Conservation (phyloP, 495 filamentous ascomycete genomes). For the Penicillium macrosclerotiorum region DNA sequence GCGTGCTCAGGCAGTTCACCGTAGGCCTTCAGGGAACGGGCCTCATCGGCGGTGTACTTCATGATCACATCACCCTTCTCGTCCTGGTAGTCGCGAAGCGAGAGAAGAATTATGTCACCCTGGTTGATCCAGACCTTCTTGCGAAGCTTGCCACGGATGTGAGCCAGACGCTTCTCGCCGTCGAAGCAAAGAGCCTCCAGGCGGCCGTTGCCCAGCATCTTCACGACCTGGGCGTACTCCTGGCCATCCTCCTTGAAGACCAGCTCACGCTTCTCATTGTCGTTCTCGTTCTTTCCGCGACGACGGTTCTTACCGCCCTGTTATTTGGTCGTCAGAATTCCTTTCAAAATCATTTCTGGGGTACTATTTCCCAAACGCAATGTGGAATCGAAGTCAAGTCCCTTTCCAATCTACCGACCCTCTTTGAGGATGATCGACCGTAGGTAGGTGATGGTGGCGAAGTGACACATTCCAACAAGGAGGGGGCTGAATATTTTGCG, state of each 20-base stretch:
- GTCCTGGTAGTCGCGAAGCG: constrained; percentile 96
- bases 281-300: constrained; percentile 99
- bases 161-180: constrained; percentile 62
- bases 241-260: constrained; percentile 99
- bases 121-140: constrained; percentile 99
- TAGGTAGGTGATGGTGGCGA: constrained; percentile 16
- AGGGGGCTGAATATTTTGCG: constrained; percentile 29
- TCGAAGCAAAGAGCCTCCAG: constrained; percentile 98
- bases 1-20: constrained; percentile 95
- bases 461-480: constrained; percentile 30
- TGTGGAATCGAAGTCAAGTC: not conserved
- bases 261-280: constrained; percentile 98
- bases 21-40: constrained; percentile 89
- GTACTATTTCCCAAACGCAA: not conserved
- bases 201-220: constrained; percentile 98
- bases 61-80: constrained; percentile 99
- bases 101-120: constrained; percentile 97
- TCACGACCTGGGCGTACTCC: constrained; percentile 97
- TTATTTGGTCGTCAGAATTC: constrained; percentile 27
- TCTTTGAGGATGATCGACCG: constrained; percentile 2
- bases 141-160: constrained; percentile 80
- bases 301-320: constrained; percentile 98
- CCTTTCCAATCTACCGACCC: not conserved
- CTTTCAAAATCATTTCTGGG: not conserved
- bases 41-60: constrained; percentile 98